phyloP scores from a whole-genome alignment of 2,329 filamentous ascomycete species.

The Fusarium coicis region DNA sequence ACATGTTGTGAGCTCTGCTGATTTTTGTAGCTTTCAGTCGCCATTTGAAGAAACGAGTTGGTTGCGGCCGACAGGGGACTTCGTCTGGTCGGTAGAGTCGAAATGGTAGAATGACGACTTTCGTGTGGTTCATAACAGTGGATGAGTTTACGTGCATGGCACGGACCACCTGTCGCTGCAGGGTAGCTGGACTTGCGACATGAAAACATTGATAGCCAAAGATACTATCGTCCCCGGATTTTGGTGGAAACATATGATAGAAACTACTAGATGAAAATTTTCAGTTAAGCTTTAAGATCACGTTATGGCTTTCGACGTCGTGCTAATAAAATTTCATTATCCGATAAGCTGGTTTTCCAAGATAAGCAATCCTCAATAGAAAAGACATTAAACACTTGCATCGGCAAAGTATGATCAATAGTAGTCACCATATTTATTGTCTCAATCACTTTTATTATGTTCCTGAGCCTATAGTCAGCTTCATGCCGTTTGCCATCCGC shows the following conservation, averaged over 20 bases:
- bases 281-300: too few species aligned
- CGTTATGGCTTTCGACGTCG: too few species aligned
- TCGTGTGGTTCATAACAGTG: too few species aligned
- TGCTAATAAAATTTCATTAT: too few species aligned
- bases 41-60: too few species aligned
- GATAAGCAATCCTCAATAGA: too few species aligned
- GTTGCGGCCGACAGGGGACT: too few species aligned
- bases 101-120: background rate
- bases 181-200: background rate
- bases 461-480: accelerated
- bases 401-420: accelerated
- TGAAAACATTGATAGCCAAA: accelerated
- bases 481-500: accelerated
- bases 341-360: too few species aligned
- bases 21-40: accelerated
- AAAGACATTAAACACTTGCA: too few species aligned
- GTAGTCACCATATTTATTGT: accelerated
- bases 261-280: too few species aligned
- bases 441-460: accelerated
- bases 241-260: too few species aligned
- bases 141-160: background rate
- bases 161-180: background rate
- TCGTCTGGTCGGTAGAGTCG: background rate
- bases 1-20: accelerated
- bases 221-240: too few species aligned